Evolutionary conservation across 1,139 yeast species (phyloP), one percentile per base, ranked within the genome.

Genomic region (Lodderomyces orthopsilosis): DNA sequence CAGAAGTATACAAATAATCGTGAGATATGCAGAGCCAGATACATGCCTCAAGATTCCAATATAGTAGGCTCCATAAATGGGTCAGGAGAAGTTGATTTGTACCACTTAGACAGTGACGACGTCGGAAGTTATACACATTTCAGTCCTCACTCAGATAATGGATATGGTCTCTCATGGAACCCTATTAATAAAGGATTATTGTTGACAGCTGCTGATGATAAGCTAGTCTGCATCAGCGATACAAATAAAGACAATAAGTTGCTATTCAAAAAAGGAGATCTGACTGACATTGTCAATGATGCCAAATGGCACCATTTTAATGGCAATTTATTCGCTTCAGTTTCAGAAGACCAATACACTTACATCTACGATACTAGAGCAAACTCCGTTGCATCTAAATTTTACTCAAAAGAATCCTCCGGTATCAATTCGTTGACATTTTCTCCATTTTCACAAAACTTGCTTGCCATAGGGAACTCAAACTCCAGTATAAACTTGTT

Each of bases 11-110:
- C 64, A 47, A 76, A 75, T 51, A 58, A 61, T 26, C 63, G 74
- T 67, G 95, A 86, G 58, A 80, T 91, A 44, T 88, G 90, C 57
- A 74, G 91, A 51, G 96, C 96, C 4, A 77, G 96, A 37, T 82
- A 79, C 57, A 80, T 85, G 78, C 96, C 96, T 0, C 85, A 81
- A 52, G 75, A 83, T 52, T 72, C 87, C 3, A 74, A 70, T 36
- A 61, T 80, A 0, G 76, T 90, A 12, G 93, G 95, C 2, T 81
- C 96, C 0, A 83, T 90, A 51, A 81, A 85, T 49, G 95, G 91
- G 1, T 62, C 65, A 3, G 98, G 98, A 19, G 79, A 76, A 40
- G 79, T 85, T 1, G 81, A 73, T 50, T 61, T 91, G n/a, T 88
- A 85, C 61, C 77, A 83, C 51, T 69, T 64, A 27, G 78, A 42